Evolutionary conservation across 768 basidiomycete species (phyloP), one percentile per base, ranked within the genome.

Genomic region (Hygrocybe punicea): DNA sequence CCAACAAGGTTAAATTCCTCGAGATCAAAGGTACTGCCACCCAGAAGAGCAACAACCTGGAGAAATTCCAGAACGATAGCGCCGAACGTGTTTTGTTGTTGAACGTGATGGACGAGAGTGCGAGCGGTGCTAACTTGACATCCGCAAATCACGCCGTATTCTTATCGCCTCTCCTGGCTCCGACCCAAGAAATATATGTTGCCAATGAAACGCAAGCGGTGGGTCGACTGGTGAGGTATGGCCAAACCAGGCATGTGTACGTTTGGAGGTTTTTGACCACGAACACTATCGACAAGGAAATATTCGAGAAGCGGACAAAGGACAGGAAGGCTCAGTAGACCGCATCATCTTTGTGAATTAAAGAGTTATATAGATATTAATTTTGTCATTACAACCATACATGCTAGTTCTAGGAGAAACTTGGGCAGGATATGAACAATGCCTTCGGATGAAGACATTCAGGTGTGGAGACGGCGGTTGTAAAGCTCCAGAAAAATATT

Each of bases 81-180:
- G 75, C 81, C 56, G 89, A 90, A 63, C 83, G 86, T 33, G 93
- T 94, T 14, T 77, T 98, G 46, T 78, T 98, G 53, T 75, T 98
- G 59, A 93, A 93, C 63, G 89, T 96, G 60, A 93, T 91, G 84
- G 93, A 96, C 71, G 93, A 95, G 72, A 93, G 91, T 59, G 91
- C 92, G n/a, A 91, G 90, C 58, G 92, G 92, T 44, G 89, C 90
- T 62, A 98, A 98, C 69, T 73, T 98, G 67, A 97, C 94, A 3
- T 85, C 83, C 35, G 95, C 95, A 17, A 98, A 94, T 71, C 93
- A 95, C 67, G 94, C 93, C 36, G 87, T 97, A 68, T 98, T 98
- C 79, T 77, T 98, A 55, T 94, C 92, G 9, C 95, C 95, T 8
- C 80, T 98, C 37, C 86, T 95, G 36, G 85, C 93, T 0, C 81